These are phyloP conservation scores for Trypanosoma vivax DNA, from an alignment of 208 protist genomes.

Conservation along the genomic window DNA sequence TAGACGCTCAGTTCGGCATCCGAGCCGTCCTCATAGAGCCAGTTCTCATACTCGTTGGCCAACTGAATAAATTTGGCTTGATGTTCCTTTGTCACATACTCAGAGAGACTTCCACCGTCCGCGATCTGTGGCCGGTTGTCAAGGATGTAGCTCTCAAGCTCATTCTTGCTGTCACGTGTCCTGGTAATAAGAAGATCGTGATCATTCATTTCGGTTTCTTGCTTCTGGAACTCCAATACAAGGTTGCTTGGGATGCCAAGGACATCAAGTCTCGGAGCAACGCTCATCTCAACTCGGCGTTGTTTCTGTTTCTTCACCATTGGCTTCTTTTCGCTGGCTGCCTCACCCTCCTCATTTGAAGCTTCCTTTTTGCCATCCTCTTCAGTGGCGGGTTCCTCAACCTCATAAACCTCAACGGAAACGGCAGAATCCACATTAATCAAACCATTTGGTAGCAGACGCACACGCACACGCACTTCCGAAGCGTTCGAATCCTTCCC, in stretches of 20 bases:
- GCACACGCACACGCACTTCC: conserved; percentile 47
- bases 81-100: conserved; percentile 54
- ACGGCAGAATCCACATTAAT: conserved; percentile 56
- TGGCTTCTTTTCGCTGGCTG: conserved; percentile 28
- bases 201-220: conserved; percentile 75
- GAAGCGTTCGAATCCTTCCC: conserved; percentile 24
- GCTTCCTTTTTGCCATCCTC: conserved; percentile 22
- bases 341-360: conserved; percentile 25
- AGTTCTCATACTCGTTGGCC: conserved; percentile 72
- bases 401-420: conserved; percentile 73
- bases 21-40: conserved; percentile 89
- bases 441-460: conserved; percentile 50
- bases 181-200: conserved; percentile 53
- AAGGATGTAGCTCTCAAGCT: conserved; percentile 89
- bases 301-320: conserved; percentile 43
- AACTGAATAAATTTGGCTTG: conserved; percentile 46
- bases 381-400: conserved; percentile 35
- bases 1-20: conserved; percentile 59
- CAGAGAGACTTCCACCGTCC: conserved; percentile 55
- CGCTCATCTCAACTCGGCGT: conserved; percentile 27
- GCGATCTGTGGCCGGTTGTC: conserved; percentile 60
- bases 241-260: conserved; percentile 39
- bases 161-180: conserved; percentile 86
- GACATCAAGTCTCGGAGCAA: conserved; percentile 49
- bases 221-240: conserved; percentile 47